Evolutionary conservation across 805 yeast genomes (phyloP).

Genomic region (Metschnikowia similis): DNA sequence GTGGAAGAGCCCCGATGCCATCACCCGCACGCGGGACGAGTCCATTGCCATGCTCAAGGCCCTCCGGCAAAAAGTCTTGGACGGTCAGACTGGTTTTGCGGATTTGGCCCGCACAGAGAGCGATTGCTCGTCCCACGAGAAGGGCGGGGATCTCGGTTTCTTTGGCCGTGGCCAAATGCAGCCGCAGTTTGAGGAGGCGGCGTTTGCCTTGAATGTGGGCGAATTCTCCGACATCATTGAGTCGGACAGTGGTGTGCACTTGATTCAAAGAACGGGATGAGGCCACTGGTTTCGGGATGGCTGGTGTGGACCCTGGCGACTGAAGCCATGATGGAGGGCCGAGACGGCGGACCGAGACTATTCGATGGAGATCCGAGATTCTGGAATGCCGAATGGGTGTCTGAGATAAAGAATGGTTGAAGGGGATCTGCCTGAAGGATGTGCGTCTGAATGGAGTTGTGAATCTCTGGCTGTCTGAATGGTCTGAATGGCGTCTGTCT

Average conservation of each 20-base stretch:
- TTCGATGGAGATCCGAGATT: too few species aligned
- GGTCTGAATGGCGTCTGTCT: too few species aligned
- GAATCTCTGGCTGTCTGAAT: too few species aligned
- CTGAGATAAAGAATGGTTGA: too few species aligned
- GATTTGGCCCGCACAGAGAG: slow-evolving; percentile 79
- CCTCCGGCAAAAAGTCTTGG: slow-evolving; percentile 53
- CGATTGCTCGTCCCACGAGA: slow-evolving; percentile 81
- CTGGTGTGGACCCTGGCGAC: too few species aligned
- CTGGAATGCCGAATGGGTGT: too few species aligned
- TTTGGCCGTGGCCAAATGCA: slow-evolving; percentile 94
- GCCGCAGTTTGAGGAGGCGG: slow-evolving; percentile 85
- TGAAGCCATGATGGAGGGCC: background rate
- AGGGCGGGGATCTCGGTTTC: slow-evolving; percentile 89
- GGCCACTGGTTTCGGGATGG: too few species aligned
- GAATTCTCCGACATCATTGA: slow-evolving; percentile 81
- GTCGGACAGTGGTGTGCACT: slow-evolving; percentile 85
- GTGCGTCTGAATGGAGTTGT: too few species aligned
- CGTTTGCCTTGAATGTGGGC: slow-evolving; percentile 77
- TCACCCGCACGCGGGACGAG: slow-evolving; percentile 79
- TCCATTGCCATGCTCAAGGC: slow-evolving; percentile 62
- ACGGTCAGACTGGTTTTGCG: slow-evolving; percentile 62
- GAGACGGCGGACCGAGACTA: too few species aligned
- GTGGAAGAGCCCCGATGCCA: slow-evolving; percentile 71
- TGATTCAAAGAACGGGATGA: slow-evolving; percentile 78
- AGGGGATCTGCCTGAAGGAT: too few species aligned